Evolutionary conservation across 1,284 basidiomycete genomes (phyloP).

Genomic region (Ustilago crameri): DNA sequence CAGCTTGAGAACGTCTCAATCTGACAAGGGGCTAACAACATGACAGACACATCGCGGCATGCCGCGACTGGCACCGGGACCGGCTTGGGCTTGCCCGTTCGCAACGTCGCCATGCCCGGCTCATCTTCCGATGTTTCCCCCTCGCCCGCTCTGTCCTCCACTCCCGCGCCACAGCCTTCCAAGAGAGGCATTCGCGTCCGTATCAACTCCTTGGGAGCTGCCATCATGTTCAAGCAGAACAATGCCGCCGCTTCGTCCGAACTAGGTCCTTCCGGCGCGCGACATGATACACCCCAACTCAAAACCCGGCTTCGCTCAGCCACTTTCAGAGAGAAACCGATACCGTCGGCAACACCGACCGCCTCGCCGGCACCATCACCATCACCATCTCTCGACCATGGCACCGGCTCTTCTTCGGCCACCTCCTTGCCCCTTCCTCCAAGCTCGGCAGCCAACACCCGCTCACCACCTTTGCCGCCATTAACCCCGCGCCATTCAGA

Average conservation of each 20-base stretch:
- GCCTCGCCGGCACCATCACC: constrained; percentile 5
- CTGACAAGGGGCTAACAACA: too few species aligned
- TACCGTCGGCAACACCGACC: neutral
- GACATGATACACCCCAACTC: neutral
- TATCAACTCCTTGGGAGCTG: constrained; percentile 33
- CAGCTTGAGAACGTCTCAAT: too few species aligned
- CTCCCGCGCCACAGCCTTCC: constrained; percentile 6
- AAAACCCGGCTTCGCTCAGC: constrained; percentile 26
- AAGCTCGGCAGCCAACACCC: neutral
- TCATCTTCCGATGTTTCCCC: constrained; percentile 3
- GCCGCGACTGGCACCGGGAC: neutral
- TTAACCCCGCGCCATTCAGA: neutral
- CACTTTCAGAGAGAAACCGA: constrained; percentile 5
- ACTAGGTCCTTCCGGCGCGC: neutral
- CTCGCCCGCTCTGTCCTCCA: constrained; percentile 1
- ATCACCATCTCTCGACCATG: neutral
- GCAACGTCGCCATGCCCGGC: constrained; percentile 8
- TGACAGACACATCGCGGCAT: constrained; percentile 9
- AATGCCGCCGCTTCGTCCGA: constrained; percentile 6
- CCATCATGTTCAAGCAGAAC: constrained; percentile 27
- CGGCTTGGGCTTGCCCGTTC: constrained; percentile 16
- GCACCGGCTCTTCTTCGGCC: constrained; percentile 3
- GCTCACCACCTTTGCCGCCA: neutral
- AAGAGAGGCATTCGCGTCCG: constrained; percentile 32
- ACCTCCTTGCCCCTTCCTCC: constrained; percentile 3